Conservation (phyloP, 116 monocot genomes). For the Iris pallida region DNA sequence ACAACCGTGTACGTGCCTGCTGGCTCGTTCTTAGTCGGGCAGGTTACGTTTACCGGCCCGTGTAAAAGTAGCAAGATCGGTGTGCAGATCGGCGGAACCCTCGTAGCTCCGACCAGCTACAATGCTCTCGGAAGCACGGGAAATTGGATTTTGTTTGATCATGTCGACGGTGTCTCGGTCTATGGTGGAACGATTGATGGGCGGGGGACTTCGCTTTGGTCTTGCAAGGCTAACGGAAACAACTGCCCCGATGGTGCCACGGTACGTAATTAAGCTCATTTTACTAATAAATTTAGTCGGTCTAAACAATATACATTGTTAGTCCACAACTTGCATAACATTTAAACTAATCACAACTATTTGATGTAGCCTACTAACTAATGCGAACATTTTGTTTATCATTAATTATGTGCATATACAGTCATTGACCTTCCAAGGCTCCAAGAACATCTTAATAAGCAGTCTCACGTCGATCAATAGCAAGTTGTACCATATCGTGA, state of each 20-base stretch:
- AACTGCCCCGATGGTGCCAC: neutral
- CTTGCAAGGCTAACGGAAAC: no score
- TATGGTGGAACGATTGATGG: constrained; percentile 53
- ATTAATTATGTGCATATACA: neutral
- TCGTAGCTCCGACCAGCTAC: constrained; percentile 27
- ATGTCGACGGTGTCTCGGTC: constrained; percentile 32
- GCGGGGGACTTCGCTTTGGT: constrained; percentile 31
- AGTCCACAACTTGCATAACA: neutral
- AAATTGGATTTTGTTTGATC: constrained; percentile 42
- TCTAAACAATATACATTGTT: no score
- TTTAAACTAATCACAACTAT: no score
- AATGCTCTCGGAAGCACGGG: neutral
- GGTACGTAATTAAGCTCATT: constrained; percentile 1
- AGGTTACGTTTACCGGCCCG: constrained; percentile 36
- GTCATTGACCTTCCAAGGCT: neutral
- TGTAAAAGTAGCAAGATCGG: constrained; percentile 27
- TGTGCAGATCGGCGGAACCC: constrained; percentile 29
- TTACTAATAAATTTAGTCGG: neutral
- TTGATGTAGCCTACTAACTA: no score
- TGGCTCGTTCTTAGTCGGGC: constrained; percentile 23
- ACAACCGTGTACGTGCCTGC: constrained; percentile 27
- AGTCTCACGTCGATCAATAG: neutral
- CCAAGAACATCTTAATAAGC: neutral
- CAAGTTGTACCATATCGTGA: neutral
- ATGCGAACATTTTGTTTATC: no score